Conservation (phyloP, 169 alveolate species). For the Cryptosporidium felis region DNA sequence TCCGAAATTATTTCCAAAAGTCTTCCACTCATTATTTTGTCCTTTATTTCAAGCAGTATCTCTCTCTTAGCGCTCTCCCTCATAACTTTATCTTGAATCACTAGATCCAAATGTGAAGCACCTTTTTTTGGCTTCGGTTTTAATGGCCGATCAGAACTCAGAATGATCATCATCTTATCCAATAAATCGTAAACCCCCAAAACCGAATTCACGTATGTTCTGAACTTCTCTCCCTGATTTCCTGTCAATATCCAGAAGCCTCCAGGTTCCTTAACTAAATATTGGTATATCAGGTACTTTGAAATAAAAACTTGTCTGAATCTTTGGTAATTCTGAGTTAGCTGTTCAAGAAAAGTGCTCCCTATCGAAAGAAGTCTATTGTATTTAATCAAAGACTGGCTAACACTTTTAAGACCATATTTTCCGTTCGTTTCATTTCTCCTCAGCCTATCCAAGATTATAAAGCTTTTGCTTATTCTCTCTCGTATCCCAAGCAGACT, state of each 20-base stretch:
- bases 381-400: conserved; percentile 12
- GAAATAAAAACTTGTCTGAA: background rate
- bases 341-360: background rate
- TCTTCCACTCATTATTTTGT: background rate
- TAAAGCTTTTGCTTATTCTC: conserved; percentile 5
- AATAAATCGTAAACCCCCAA: no score
- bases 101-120: no score
- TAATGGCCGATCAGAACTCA: no score
- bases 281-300: background rate
- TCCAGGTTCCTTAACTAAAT: background rate
- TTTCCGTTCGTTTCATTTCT: background rate
- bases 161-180: no score
- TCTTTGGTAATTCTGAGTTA: background rate
- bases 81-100: no score
- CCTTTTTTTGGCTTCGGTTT: no score
- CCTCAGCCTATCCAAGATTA: conserved; percentile 16
- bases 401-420: conserved; percentile 3
- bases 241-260: no score
- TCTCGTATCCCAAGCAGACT: no score
- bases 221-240: no score
- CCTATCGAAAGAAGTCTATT: conserved; percentile 37
- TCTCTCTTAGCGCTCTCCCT: no score
- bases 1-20: background rate
- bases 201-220: no score
- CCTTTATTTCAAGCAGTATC: background rate